Conservation (phyloP, 2,329 filamentous ascomycete species). For the Aspergillus uvarum region DNA sequence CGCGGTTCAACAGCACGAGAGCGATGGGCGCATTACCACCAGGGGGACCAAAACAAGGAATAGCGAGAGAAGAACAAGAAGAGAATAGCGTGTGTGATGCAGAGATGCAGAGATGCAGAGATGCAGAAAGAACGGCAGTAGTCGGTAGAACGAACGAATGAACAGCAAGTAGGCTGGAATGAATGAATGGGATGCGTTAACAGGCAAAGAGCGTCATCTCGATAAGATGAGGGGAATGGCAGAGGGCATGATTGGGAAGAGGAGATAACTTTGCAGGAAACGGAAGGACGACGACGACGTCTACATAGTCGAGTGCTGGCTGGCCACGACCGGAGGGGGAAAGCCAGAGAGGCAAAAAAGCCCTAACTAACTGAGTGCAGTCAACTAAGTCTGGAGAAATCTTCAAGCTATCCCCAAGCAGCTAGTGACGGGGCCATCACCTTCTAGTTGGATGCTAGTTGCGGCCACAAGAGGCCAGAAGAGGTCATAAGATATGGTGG, state of each 20-base stretch:
- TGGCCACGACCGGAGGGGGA: too few relatives aligned
- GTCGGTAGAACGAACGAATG: not conserved
- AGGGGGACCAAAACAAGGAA: not conserved
- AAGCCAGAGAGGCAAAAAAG: too few relatives aligned
- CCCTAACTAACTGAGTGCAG: too few relatives aligned
- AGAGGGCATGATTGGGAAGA: not conserved
- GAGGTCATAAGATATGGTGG: not conserved
- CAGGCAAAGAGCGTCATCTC: not conserved
- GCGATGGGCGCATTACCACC: not conserved
- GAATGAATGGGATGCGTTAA: not conserved
- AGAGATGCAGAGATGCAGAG: not conserved
- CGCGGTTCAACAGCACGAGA: not conserved
- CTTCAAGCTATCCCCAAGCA: not conserved
- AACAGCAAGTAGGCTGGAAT: not conserved
- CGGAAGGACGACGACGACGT: not conserved
- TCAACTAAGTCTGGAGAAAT: not conserved
- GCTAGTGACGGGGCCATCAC: not conserved
- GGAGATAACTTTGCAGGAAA: not conserved
- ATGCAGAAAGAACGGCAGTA: not conserved
- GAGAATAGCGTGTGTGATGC: not conserved
- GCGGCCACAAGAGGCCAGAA: not conserved
- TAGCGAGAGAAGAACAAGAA: not conserved
- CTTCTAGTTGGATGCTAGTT: not conserved
- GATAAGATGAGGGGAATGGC: not conserved
- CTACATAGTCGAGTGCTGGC: not conserved